Conservation (phyloP, 768 basidiomycete species). For the Royoungia palumana region DNA sequence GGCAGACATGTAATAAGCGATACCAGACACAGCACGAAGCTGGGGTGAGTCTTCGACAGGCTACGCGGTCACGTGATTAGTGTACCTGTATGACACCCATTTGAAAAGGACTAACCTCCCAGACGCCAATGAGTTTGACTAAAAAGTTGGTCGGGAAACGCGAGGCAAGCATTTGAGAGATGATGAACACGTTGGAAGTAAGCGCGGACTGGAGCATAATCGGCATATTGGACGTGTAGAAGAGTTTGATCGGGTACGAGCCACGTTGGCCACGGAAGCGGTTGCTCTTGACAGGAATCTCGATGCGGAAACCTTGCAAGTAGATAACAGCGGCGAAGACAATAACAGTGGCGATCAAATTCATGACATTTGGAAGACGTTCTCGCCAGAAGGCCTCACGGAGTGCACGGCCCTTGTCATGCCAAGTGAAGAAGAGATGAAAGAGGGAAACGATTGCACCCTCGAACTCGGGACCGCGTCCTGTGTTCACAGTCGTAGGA, state of each 20-base stretch:
- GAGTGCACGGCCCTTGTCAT: conserved; percentile 95
- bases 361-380: conserved; percentile 96
- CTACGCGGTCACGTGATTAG: conserved; percentile 38
- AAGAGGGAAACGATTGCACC: conserved; percentile 95
- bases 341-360: conserved; percentile 85
- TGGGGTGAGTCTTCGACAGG: conserved; percentile 94
- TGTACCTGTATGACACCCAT: background rate
- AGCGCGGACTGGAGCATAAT: conserved; percentile 98
- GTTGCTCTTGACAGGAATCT: conserved; percentile 97
- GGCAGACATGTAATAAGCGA: conserved; percentile 97
- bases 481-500: conserved; percentile 96
- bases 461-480: conserved; percentile 96
- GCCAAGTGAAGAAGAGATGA: conserved; percentile 97
- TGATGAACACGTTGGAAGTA: conserved; percentile 91
- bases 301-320: conserved; percentile 97
- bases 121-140: conserved; percentile 89
- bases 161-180: conserved; percentile 91
- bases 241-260: conserved; percentile 94
- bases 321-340: conserved; percentile 97
- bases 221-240: conserved; percentile 99
- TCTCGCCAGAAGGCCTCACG: conserved; percentile 99
- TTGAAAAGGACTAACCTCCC: conserved; percentile 70
- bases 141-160: conserved; percentile 91
- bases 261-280: conserved; percentile 95
- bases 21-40: conserved; percentile 82